Conservation (phyloP, 306 rosid species). For the Dalbergia cultrata region DNA sequence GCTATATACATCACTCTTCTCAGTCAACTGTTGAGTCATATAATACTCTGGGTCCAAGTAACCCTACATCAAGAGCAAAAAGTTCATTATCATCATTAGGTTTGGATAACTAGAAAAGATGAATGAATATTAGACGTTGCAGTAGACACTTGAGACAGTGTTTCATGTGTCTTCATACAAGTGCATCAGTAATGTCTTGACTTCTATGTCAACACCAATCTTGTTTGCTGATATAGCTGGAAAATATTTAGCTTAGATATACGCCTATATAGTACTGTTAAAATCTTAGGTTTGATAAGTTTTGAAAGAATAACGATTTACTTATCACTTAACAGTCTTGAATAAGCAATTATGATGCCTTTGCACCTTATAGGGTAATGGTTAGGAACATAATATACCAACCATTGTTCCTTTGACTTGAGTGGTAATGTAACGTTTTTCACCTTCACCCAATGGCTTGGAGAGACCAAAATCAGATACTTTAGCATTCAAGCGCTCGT, state of each 20-base stretch:
- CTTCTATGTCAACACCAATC: not conserved
- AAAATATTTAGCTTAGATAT: not conserved
- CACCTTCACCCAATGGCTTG: conserved; percentile 66
- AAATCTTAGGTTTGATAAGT: not conserved
- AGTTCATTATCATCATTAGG: not conserved
- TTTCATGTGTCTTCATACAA: not conserved
- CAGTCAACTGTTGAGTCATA: conserved; percentile 63
- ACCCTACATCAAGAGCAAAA: conserved; percentile 60
- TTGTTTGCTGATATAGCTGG: not conserved
- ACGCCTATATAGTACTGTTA: not conserved
- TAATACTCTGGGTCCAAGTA: conserved; percentile 71
- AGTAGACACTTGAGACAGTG: not conserved
- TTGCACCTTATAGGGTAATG: not conserved
- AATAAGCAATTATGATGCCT: not conserved
- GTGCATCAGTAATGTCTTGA: not conserved
- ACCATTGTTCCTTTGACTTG: conserved; percentile 91
- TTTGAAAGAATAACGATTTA: not conserved
- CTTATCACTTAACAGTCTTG: not conserved
- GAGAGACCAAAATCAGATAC: conserved; percentile 91
- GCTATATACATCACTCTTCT: conserved; percentile 85
- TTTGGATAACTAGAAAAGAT: not conserved
- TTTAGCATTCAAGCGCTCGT: conserved; percentile 70
- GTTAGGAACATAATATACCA: conserved; percentile 44
- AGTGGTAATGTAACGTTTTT: conserved; percentile 65
- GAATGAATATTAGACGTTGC: not conserved